Evolutionary conservation across 2,329 filamentous ascomycete species (phyloP).

Genomic region (Pezicula carpinea): DNA sequence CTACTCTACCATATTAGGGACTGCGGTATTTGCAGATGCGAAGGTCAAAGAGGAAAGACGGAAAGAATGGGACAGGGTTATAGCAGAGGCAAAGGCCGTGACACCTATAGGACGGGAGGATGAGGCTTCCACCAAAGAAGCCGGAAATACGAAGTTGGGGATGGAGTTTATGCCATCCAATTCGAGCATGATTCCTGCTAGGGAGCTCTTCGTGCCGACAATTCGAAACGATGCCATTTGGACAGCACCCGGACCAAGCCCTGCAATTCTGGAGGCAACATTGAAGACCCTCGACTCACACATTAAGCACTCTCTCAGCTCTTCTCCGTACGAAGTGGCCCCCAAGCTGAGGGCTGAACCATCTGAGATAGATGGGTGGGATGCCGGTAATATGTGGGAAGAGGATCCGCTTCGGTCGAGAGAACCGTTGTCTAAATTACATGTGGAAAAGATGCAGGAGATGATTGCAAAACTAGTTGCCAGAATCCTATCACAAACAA

Average conservation of each 20-base stretch:
- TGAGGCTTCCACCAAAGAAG: neutral
- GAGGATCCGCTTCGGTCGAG: conserved; percentile 1
- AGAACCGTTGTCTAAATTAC: conserved; percentile 15
- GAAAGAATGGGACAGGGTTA: conserved; percentile 55
- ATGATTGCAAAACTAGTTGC: conserved; percentile 19
- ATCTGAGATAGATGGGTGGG: neutral
- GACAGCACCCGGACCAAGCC: too few relatives aligned
- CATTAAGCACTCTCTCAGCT: neutral
- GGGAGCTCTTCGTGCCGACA: neutral
- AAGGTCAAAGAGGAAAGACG: conserved; percentile 52
- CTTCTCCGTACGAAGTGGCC: neutral
- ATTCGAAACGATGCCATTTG: too few relatives aligned
- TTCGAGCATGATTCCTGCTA: neutral
- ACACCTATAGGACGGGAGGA: neutral
- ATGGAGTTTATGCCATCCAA: neutral
- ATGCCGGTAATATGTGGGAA: neutral
- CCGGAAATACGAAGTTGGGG: too few relatives aligned
- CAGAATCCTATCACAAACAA: conserved; percentile 13
- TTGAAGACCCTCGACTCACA: conserved; percentile 2
- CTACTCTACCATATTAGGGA: conserved; percentile 64
- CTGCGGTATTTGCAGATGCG: conserved; percentile 59
- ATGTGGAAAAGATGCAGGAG: conserved; percentile 18
- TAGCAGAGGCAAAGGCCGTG: conserved; percentile 44
- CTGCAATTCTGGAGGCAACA: neutral
- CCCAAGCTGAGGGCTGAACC: too few relatives aligned